These are phyloP conservation scores for Calcarisporium arbuscula DNA, from an alignment of 2,329 filamentous ascomycete genomes.

Conservation along the genomic window DNA sequence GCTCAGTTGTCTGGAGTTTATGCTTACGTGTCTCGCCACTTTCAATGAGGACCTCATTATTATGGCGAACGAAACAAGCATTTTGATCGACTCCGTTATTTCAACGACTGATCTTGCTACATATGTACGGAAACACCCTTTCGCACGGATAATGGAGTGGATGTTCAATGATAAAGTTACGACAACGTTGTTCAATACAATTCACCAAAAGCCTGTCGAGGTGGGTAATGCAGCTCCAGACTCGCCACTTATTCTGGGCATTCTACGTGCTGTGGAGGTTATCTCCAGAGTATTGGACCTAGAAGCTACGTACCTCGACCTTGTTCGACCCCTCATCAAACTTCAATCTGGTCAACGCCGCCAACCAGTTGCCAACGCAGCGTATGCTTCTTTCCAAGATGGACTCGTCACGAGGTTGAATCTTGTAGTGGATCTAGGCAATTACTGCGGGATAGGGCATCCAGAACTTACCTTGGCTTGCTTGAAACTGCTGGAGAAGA, in stretches of 20 bases:
- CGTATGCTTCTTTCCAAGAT: conserved; percentile 87
- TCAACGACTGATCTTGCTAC: conserved; percentile 65
- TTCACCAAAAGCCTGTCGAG: conserved; percentile 69
- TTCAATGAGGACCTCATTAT: conserved; percentile 95
- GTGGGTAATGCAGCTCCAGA: conserved; percentile 67
- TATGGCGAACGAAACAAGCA: conserved; percentile 70
- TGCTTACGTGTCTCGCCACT: conserved; percentile 67
- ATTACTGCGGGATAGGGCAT: conserved; percentile 81
- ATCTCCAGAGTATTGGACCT: conserved; percentile 78
- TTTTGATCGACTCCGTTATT: conserved; percentile 70
- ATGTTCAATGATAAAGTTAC: conserved; percentile 91
- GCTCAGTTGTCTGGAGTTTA: conserved; percentile 78
- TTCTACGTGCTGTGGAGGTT: conserved; percentile 76
- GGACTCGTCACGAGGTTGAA: conserved; percentile 75
- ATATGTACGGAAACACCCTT: conserved; percentile 87
- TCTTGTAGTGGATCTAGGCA: conserved; percentile 74
- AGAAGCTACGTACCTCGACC: conserved; percentile 84
- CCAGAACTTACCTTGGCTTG: conserved; percentile 74
- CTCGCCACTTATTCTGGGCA: conserved; percentile 73
- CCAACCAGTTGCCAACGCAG: conserved; percentile 56
- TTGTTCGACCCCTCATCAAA: conserved; percentile 75
- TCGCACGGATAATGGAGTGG: conserved; percentile 95
- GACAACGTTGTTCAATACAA: conserved; percentile 66
- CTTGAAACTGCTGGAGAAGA: conserved; percentile 74
- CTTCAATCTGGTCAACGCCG: conserved; percentile 53